Conservation (phyloP, 345 rosid genomes). For the Ailanthus altissimus region DNA sequence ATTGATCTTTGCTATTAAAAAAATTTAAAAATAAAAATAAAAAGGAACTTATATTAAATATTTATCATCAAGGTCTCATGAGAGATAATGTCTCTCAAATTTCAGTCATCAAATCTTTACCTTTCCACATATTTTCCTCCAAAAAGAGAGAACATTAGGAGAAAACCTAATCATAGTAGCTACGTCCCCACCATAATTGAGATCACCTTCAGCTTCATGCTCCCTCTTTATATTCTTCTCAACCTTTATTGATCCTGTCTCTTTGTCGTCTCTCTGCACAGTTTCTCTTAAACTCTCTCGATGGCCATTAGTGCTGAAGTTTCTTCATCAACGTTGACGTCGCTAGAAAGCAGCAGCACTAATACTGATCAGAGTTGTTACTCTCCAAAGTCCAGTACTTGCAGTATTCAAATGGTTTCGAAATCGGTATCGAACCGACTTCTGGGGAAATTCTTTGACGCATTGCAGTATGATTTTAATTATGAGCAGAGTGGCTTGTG, state of each 20-base stretch:
- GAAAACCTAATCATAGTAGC: neutral
- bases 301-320: conserved; percentile 1
- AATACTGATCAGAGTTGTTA: neutral
- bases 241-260: neutral
- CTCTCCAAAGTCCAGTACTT: neutral
- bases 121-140: neutral
- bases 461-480: conserved; percentile 41
- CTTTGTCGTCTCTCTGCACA: no score
- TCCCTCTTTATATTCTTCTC: neutral
- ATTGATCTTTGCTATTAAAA: no score
- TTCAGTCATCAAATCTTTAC: conserved; percentile 1
- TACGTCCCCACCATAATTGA: neutral
- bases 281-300: neutral
- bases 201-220: neutral
- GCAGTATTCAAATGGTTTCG: conserved; percentile 32
- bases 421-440: conserved; percentile 34
- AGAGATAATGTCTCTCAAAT: neutral
- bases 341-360: neutral
- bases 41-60: neutral
- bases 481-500: conserved; percentile 43
- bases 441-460: conserved; percentile 42
- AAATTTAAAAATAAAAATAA: no score
- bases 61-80: neutral
- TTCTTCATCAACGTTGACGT: conserved; percentile 7
- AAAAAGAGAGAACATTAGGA: no score